Evolutionary conservation across 164 flowering plant species (phyloP).

Genomic region (Aristolochia fimbriata): DNA sequence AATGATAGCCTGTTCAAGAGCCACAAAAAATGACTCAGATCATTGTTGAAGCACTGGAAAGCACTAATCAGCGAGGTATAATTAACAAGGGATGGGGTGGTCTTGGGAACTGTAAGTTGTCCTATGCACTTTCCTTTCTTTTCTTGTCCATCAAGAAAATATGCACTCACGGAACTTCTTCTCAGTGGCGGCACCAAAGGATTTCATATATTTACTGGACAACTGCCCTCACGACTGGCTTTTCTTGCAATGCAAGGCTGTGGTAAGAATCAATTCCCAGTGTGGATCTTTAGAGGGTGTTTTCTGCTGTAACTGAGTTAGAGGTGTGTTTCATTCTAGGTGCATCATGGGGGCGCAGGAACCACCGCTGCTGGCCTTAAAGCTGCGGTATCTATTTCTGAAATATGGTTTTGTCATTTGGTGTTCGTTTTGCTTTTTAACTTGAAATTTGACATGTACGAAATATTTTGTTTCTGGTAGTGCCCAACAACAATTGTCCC

Average conservation of each 20-base stretch:
- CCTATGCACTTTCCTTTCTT: background rate
- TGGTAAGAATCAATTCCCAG: slow-evolving; percentile 49
- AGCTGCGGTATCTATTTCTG: slow-evolving; percentile 58
- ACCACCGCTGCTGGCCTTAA: slow-evolving; percentile 96
- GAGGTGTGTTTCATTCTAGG: slow-evolving; percentile 30
- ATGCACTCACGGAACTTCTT: background rate
- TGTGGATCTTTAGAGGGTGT: background rate
- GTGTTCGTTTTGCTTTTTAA: too few relatives aligned
- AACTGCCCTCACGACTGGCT: slow-evolving; percentile 98
- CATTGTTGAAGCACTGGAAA: slow-evolving; percentile 81
- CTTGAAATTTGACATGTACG: too few relatives aligned
- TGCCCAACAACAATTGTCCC: slow-evolving; percentile 95
- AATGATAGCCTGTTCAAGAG: slow-evolving; percentile 78
- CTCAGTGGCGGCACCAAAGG: slow-evolving; percentile 85
- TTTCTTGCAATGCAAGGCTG: slow-evolving; percentile 84
- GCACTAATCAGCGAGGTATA: slow-evolving; percentile 88
- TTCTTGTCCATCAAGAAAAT: slow-evolving; percentile 1
- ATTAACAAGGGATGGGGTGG: slow-evolving; percentile 99
- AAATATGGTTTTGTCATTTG: too few relatives aligned
- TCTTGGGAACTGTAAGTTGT: slow-evolving; percentile 82
- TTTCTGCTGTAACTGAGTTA: background rate
- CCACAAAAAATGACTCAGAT: slow-evolving; percentile 93
- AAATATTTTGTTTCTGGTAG: slow-evolving; percentile 19
- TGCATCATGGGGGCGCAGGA: slow-evolving; percentile 99
- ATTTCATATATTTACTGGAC: slow-evolving; percentile 66